Evolutionary conservation across 2,329 filamentous ascomycete genomes (phyloP), one percentile per base, ranked within the genome.

Genomic region (Neodidymelliopsis sp.): DNA sequence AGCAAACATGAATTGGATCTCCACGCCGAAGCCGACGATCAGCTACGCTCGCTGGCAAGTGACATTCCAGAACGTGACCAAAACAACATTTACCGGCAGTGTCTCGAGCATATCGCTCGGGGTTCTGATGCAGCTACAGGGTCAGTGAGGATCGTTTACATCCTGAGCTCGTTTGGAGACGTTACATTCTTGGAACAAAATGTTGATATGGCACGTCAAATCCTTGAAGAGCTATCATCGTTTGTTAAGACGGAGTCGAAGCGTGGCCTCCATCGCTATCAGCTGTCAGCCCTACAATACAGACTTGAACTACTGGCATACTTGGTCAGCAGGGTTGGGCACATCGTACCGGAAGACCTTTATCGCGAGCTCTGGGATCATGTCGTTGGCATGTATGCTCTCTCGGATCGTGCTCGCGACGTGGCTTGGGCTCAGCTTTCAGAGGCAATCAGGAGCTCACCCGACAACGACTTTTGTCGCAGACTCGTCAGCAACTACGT

Each of bases 361-460:
- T 85, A 87, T 12, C 75, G 78, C 30, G 77, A 77, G 10, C 78
- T 96, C 2, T 96, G 90, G 90, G 78, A 87, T 47, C 77, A 87
- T 28, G 77, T 94, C 19, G 84, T 96, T 36, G 88, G 90, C 10
- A 77, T 80, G 4, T 74, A 79, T 28, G 84, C 85, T 3, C 74
- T 84, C 4, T 83, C 81, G 18, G 74, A 79, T 3, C 79, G 82
- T 7, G 85, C 89, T 51, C 81, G 89, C 44, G 81, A 83, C 50
- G 75, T 79, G 11, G 87, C 86, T 0, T 96, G 91, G 91, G 75
- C 51, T 9, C 63, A 62, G 13, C 53, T 72, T n/a, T 43, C 56
- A 9, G 62, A 69, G 1, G 59, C 54, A 12, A 54, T 58, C 10
- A 66, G 60, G 24, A 12, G 30, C 2, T 48, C 51, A n/a, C 54